phyloP scores from a whole-genome alignment of 192 early-diverging fungal species.

The Coemansia sp. region DNA sequence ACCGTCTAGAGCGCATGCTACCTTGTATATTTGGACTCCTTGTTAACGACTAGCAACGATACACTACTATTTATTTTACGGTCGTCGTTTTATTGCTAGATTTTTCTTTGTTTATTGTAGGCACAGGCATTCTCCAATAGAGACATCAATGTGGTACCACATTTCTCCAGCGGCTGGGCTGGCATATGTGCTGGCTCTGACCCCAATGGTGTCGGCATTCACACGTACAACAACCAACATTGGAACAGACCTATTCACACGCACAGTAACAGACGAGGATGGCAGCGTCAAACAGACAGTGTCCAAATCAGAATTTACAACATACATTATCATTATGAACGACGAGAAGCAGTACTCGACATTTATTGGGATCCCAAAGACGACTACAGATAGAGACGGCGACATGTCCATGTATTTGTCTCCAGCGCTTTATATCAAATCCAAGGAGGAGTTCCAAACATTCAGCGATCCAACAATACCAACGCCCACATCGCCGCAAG shows the following conservation, averaged over 20 bases:
- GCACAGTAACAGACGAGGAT: slow-evolving; percentile 3
- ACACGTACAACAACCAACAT: slow-evolving; percentile 15
- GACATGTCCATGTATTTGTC: slow-evolving; percentile 21
- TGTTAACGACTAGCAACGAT: background rate
- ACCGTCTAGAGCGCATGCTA: too few relatives aligned
- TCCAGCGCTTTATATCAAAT: slow-evolving; percentile 2
- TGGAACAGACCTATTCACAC: slow-evolving; percentile 11
- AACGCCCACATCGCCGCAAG: background rate
- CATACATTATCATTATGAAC: slow-evolving; percentile 38
- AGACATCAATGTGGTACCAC: too few relatives aligned
- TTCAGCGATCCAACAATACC: slow-evolving; percentile 3
- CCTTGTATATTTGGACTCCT: background rate
- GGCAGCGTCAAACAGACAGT: slow-evolving; percentile 8
- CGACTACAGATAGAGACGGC: slow-evolving; percentile 27
- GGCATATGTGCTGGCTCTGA: background rate
- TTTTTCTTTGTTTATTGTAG: too few relatives aligned
- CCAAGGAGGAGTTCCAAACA: slow-evolving; percentile 4
- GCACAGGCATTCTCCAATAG: too few relatives aligned
- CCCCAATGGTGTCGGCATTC: slow-evolving; percentile 10
- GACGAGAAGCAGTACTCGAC: slow-evolving; percentile 19
- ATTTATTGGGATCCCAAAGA: slow-evolving; percentile 28
- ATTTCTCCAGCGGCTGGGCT: slow-evolving; percentile 3
- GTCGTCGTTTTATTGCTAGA: too few relatives aligned
- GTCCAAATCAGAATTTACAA: slow-evolving; percentile 21
- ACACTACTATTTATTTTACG: too few relatives aligned